A percentile compares a stretch with the other conserved stretches of the same genome.
Evolutionary conservation across 192 early-diverging fungal species (phyloP).

Genomic region (Entophlyctis luteolus): DNA sequence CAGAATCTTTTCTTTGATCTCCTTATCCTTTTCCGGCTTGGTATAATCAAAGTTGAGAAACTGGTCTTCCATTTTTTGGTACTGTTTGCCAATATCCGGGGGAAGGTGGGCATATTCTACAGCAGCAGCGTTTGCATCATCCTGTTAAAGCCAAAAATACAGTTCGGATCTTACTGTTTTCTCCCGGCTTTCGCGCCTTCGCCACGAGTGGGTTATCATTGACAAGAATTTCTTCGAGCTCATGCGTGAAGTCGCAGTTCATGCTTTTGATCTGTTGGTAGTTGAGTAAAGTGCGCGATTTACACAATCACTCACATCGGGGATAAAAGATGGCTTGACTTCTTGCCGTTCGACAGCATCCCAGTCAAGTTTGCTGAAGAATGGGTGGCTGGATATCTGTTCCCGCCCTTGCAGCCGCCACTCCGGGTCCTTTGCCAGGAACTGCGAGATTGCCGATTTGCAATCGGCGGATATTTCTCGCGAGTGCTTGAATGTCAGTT

Average conservation of each 20-base stretch:
- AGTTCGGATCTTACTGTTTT: neutral
- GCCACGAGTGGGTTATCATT: constrained; percentile 65
- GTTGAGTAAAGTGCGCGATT: constrained; percentile 62
- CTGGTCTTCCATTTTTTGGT: constrained; percentile 80
- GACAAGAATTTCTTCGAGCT: constrained; percentile 92
- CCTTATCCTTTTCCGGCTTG: no score
- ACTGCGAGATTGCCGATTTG: constrained; percentile 37
- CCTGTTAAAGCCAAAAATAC: constrained; percentile 18
- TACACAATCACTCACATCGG: constrained; percentile 55
- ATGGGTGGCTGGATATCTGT: constrained; percentile 42
- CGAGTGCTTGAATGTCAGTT: constrained; percentile 50
- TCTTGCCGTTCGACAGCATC: constrained; percentile 34
- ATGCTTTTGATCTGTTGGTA: constrained; percentile 68
- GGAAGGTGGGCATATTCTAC: neutral
- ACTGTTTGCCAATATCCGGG: constrained; percentile 31
- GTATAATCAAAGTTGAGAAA: constrained; percentile 72
- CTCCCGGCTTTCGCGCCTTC: constrained; percentile 30
- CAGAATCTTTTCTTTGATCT: no score
- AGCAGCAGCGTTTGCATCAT: constrained; percentile 2
- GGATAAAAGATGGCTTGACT: constrained; percentile 44
- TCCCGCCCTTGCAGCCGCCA: neutral
- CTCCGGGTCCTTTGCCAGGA: constrained; percentile 55
- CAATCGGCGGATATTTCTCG: constrained; percentile 15
- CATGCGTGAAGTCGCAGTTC: constrained; percentile 64
- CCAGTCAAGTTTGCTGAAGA: constrained; percentile 40